Evolutionary conservation across 257 asterid genomes (phyloP).

Genomic region (Paulownia fortunei): DNA sequence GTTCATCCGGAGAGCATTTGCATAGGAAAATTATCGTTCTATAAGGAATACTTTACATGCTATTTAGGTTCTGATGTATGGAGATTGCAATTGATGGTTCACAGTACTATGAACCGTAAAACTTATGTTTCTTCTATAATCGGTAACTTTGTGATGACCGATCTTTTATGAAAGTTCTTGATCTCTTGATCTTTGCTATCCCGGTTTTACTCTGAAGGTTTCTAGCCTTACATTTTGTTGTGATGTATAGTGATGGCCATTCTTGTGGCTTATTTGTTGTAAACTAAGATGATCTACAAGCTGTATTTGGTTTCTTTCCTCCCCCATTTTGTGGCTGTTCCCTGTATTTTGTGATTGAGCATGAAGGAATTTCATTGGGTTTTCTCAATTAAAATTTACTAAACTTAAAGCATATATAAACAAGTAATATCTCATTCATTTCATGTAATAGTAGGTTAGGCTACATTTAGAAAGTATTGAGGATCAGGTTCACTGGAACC

Average conservation of each 20-base stretch:
- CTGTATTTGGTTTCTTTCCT: background rate
- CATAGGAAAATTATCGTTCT: slow-evolving; percentile 68
- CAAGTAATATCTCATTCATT: background rate
- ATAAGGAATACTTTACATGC: slow-evolving; percentile 26
- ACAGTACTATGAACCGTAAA: slow-evolving; percentile 23
- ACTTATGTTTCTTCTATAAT: slow-evolving; percentile 16
- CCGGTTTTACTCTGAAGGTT: background rate
- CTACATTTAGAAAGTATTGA: too few relatives aligned
- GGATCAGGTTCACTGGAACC: too few relatives aligned
- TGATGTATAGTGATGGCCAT: slow-evolving; percentile 22
- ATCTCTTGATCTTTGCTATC: background rate
- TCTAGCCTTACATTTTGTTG: slow-evolving; percentile 9
- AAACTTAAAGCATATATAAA: background rate
- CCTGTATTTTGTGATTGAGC: background rate
- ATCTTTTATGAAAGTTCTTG: slow-evolving; percentile 3
- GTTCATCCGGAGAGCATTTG: slow-evolving; percentile 49
- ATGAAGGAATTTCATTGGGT: too few relatives aligned
- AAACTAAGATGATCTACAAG: background rate
- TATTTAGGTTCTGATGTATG: slow-evolving; percentile 18
- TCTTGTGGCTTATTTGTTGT: slow-evolving; percentile 23
- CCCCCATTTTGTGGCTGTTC: background rate
- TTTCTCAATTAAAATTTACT: background rate
- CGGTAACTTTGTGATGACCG: background rate
- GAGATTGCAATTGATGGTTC: slow-evolving; percentile 23
- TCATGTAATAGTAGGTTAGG: background rate